Percentiles rank a stretch among this genome's conserved stretches.
Conservation (phyloP, 768 basidiomycete species). For the Coprinopsis cinerea region DNA sequence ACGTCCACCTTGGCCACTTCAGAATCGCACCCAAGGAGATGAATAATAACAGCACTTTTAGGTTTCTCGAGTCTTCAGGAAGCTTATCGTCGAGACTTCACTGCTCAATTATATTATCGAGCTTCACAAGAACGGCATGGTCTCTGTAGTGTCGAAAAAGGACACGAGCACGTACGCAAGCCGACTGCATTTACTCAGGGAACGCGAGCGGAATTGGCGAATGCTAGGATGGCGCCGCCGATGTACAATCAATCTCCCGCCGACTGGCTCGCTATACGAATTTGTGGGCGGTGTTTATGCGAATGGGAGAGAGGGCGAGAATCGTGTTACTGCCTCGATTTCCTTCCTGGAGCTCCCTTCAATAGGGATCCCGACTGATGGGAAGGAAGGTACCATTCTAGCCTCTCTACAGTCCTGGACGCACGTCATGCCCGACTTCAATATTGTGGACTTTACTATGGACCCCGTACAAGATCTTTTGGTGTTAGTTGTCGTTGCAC, state of each 20-base stretch:
- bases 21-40: not conserved
- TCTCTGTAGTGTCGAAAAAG: constrained; percentile 27
- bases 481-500: constrained; percentile 40
- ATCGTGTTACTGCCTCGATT: constrained; percentile 36
- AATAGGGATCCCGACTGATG: constrained; percentile 17
- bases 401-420: constrained; percentile 33
- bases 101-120: constrained; percentile 45
- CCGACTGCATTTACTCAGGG: constrained; percentile 35
- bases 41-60: constrained; percentile 13
- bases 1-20: constrained; percentile 1
- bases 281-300: constrained; percentile 47
- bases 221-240: constrained; percentile 32
- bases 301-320: constrained; percentile 40
- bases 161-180: constrained; percentile 28
- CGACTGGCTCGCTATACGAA: constrained; percentile 44
- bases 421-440: constrained; percentile 35
- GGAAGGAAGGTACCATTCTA: constrained; percentile 4
- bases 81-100: constrained; percentile 36
- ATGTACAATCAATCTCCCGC: constrained; percentile 33
- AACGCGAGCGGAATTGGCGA: constrained; percentile 45
- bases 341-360: constrained; percentile 47
- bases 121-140: constrained; percentile 40
- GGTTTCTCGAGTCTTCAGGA: constrained; percentile 34
- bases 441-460: constrained; percentile 52
- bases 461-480: constrained; percentile 50